Percentiles rank a stretch among this genome's conserved stretches.
These are phyloP conservation scores for Globisporangium mamillatum DNA, from an alignment of 352 stramenopile species.

Conservation along the genomic window DNA sequence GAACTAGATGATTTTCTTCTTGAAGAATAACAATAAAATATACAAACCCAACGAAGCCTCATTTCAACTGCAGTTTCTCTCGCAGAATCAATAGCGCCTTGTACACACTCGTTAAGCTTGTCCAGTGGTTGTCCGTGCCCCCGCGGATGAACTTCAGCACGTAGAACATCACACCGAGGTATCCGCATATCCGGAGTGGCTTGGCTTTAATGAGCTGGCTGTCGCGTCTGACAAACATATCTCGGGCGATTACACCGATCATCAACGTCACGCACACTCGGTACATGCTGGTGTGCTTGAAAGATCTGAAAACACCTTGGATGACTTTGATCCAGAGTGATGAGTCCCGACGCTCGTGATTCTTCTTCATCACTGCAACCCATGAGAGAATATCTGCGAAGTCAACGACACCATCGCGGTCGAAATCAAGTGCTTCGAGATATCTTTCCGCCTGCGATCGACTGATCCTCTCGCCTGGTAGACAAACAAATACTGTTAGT, in stretches of 20 bases:
- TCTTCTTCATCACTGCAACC: conserved; percentile 68
- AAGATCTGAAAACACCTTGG: conserved; percentile 1
- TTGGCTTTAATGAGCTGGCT: conserved; percentile 3
- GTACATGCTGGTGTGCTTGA: conserved; percentile 18
- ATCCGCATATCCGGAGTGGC: conserved; percentile 12
- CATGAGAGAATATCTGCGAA: conserved; percentile 78
- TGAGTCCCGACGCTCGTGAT: conserved; percentile 28
- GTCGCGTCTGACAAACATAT: conserved; percentile 9
- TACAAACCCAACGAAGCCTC: neutral
- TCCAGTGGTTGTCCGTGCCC: neutral
- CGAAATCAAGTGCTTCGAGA: conserved; percentile 68
- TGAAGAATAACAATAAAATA: neutral
- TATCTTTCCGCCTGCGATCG: conserved; percentile 49
- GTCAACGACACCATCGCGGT: conserved; percentile 69
- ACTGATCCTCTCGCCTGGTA: conserved; percentile 55
- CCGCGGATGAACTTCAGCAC: conserved; percentile 21
- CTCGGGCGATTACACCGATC: conserved; percentile 14
- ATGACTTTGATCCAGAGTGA: neutral
- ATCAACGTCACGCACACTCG: conserved; percentile 32
- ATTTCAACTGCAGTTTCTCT: neutral
- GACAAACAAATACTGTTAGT: neutral
- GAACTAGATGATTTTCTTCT: conserved; percentile 31
- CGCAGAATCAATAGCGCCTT: conserved; percentile 1
- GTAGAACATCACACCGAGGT: conserved; percentile 21
- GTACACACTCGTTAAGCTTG: neutral